Base-by-base conservation (phyloP, 2,329 filamentous ascomycete genomes). In the Arthrobotrys pseudoclavata region DNA sequence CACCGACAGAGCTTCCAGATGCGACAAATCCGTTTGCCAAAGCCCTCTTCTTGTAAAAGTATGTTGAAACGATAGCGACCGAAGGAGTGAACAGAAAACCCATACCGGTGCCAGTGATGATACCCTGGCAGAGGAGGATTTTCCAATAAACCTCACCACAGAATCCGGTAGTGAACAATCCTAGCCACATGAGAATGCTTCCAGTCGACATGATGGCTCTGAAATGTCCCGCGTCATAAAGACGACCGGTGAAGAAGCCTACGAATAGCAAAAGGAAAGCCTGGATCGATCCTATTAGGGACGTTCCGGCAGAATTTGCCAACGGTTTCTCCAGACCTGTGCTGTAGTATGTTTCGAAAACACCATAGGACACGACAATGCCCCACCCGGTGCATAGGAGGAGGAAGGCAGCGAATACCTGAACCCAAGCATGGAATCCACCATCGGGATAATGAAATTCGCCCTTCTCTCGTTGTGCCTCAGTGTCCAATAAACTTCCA, bases 21-120 rank as follows among this genome's bases (percentile, higher is more conserved):
- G 89, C 88, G 9, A 86, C 86, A 6, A 90, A 85, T 0, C 88
- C 88, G 18, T 91, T 85, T 0, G 90, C 90, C 1, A 91, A 83
- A 0, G 86, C 86, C 3, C 88, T 85, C n/a, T 87, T 87, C n/a
- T 83, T 86, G 7, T 84, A 84, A 79, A 91, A 92, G 69, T 90
- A 91, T 0, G 88, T 89, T 13, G 87, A 85, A 9, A 89, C 83
- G 22, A 89, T 83, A n/a, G 87, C 85, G 37, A 88, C 80, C 18
- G 85, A 86, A 31, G 89, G 86, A 52, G 85, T 85, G 83, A 89
- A 88, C 80, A 89, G 83, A 64, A 89, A 82, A 0, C 88, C 86
- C 80, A 84, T 84, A 0, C 89, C 88, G 0, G 90, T 82, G 0
- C 89, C 88, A 26, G 87, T 85, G 50, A 88, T 88, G 0, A 90